Evolutionary conservation across 176 grass and related monocot species (phyloP).

Genomic region (Miscanthus lutarioriparius): DNA sequence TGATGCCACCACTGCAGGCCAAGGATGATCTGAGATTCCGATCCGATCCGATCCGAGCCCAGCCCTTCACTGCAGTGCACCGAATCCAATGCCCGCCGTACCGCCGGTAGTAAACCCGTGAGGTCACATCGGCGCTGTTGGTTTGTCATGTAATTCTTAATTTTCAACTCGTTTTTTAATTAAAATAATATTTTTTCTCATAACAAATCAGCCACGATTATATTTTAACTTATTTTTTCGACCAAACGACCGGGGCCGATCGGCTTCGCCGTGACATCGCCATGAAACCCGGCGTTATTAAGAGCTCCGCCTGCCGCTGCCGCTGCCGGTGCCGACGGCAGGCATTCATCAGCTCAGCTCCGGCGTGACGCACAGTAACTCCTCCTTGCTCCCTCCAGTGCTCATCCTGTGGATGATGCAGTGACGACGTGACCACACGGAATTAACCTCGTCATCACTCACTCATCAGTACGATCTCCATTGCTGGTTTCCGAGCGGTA

Average conservation of each 20-base stretch:
- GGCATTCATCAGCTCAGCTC: conserved; percentile 18
- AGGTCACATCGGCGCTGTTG: neutral
- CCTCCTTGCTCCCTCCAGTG: neutral
- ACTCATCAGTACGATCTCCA: neutral
- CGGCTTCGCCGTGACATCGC: neutral
- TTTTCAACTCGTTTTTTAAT: too few relatives aligned
- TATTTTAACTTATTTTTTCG: too few relatives aligned
- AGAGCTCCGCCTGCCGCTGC: neutral
- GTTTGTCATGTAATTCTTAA: too few relatives aligned
- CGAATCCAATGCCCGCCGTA: neutral
- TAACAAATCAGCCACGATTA: too few relatives aligned
- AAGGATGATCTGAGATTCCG: too few relatives aligned
- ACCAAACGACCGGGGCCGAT: too few relatives aligned
- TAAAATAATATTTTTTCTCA: too few relatives aligned
- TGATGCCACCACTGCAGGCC: too few relatives aligned
- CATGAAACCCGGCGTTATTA: neutral
- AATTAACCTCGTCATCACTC: neutral
- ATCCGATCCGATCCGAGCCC: neutral
- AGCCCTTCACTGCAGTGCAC: neutral
- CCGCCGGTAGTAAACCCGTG: neutral
- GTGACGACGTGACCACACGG: neutral
- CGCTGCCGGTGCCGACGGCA: neutral
- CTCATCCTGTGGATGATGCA: neutral
- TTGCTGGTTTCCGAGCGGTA: neutral
- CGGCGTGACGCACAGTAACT: conserved; percentile 29